Evolutionary conservation across 345 rosid species (phyloP), one percentile per base, ranked within the genome.

Genomic region (Abelmoschus esculentus): DNA sequence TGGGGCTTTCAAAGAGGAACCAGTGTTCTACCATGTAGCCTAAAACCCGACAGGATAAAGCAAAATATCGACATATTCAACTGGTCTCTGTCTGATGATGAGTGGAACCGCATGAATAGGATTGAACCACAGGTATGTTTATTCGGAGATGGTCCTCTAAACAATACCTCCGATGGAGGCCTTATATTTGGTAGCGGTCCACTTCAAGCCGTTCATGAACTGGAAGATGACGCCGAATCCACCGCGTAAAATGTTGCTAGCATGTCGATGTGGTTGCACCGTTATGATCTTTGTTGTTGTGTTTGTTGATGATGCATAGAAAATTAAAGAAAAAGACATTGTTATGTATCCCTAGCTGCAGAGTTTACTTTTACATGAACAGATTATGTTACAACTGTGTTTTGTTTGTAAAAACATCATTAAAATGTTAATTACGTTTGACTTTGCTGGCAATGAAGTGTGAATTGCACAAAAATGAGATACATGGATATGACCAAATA

Each of bases 81-180:
- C 42, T 83, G 89, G 87, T 78, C 78, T 15, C 66, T 83, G 42
- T 83, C 87, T 0, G 86, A 81, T 56, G 77, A 79, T 0, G 87
- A 85, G 71, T 81, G 79, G 85, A 77, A 80, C 31, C 70, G 72
- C 38, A 65, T 86, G 80, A 86, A 78, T 67, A 81, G 72, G 74
- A 86, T 80, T 38, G 85, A 83, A 46, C 86, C 84, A 0, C 87
- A 83, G 85, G 85, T 86, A 61, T 83, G 87, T 71, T 73, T 86
- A 70, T 81, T 80, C 29, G 89, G 87, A 69, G 79, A 78, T 12
- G 80, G 81, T 36, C 80, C 80, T 32, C 69, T 74, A 9, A 77
- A 70, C 53, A 78, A 74, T 67, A 75, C 69, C 19, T 77, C 76
- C 40, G 85, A 82, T 19, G 77, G 73, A 60, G 79, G 77, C 65